phyloP scores from a whole-genome alignment of 1,284 basidiomycete genomes.

The Sporisorium iseilematis-ciliati region DNA sequence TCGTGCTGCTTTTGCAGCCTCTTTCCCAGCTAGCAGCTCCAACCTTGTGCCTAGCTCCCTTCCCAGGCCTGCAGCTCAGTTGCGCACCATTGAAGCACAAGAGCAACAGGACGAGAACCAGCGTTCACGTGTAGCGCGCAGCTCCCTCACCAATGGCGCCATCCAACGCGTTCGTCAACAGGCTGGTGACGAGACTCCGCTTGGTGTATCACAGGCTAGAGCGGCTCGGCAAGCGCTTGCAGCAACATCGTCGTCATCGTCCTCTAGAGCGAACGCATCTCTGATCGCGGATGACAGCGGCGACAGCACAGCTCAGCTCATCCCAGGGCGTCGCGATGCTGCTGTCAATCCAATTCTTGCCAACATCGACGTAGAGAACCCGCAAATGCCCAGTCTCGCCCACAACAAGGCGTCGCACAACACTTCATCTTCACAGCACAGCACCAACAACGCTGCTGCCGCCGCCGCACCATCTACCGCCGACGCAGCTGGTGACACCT shows the following conservation, averaged over 20 bases:
- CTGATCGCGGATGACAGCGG: slow-evolving; percentile 35
- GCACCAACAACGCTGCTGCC: neutral
- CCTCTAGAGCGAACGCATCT: slow-evolving; percentile 19
- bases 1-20: slow-evolving; percentile 33
- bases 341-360: slow-evolving; percentile 13
- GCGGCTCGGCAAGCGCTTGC: slow-evolving; percentile 27
- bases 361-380: slow-evolving; percentile 41
- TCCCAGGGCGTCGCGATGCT: slow-evolving; percentile 32
- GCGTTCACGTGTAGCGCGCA: slow-evolving; percentile 28
- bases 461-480: neutral
- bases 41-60: slow-evolving; percentile 35
- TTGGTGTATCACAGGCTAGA: slow-evolving; percentile 40
- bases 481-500: slow-evolving; percentile 13
- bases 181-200: slow-evolving; percentile 47
- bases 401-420: neutral
- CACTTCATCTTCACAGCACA: neutral
- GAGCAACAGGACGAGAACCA: slow-evolving; percentile 14
- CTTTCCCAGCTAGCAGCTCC: slow-evolving; percentile 25
- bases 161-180: slow-evolving; percentile 41
- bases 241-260: neutral
- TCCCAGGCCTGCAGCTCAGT: slow-evolving; percentile 31
- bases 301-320: slow-evolving; percentile 34
- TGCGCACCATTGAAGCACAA: slow-evolving; percentile 12
- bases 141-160: slow-evolving; percentile 45
- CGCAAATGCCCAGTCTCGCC: slow-evolving; percentile 24